Conservation (phyloP, 2,329 filamentous ascomycete genomes). For the Dactylonectria macrodidyma region DNA sequence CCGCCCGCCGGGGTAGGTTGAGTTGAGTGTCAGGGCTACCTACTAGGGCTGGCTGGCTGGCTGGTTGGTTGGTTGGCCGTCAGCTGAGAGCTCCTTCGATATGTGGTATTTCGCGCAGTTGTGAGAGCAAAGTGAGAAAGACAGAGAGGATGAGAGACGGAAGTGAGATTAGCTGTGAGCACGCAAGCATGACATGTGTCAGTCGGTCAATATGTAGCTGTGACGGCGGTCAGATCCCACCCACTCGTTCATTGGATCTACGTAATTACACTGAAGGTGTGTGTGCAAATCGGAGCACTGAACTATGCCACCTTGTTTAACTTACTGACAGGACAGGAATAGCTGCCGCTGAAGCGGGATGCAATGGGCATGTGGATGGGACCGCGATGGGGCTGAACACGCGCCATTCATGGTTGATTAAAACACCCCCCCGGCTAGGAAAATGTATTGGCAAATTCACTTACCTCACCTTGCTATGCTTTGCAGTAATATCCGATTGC, state of each 20-base stretch:
- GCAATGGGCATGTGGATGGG: slow-evolving; percentile 23
- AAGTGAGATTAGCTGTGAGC: not conserved
- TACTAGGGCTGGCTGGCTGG: not conserved
- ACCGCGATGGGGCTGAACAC: slow-evolving; percentile 25
- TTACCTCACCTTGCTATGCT: slow-evolving; percentile 1
- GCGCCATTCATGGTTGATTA: slow-evolving; percentile 23
- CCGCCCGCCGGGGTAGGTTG: slow-evolving; percentile 21
- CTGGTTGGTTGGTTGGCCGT: too few species aligned
- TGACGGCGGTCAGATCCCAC: slow-evolving; percentile 1
- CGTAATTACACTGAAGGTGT: too few species aligned
- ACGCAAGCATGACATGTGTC: slow-evolving; percentile 1
- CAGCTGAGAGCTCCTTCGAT: not conserved
- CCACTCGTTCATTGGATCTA: not conserved
- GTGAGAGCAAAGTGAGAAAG: not conserved
- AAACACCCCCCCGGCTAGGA: slow-evolving; percentile 8
- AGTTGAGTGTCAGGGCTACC: slow-evolving; percentile 6
- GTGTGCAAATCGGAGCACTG: not conserved
- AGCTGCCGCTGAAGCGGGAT: slow-evolving; percentile 35
- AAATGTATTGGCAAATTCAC: not conserved
- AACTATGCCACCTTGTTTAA: not conserved
- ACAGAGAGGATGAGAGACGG: not conserved
- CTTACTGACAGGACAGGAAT: slow-evolving; percentile 21
- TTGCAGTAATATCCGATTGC: not conserved
- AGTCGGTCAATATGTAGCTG: not conserved
- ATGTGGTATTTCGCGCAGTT: slow-evolving; percentile 9